Evolutionary conservation across 371 early-diverging fungal genomes (phyloP), one percentile per base, ranked within the genome.

Genomic region (Syncephalis plumigaleata): DNA sequence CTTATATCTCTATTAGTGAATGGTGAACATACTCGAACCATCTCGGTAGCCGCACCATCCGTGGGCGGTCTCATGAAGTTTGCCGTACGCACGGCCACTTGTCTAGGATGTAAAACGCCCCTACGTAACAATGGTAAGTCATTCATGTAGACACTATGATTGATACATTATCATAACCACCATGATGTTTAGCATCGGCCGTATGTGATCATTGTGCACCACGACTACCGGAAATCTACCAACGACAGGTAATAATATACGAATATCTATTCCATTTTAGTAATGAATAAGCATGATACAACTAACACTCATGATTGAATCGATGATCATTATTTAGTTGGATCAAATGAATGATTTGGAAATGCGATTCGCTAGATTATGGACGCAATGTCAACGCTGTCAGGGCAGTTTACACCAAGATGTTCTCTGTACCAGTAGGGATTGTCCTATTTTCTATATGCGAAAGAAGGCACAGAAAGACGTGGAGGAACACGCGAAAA

Each of bases 401-500:
- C 97, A 98, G 65, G 95, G 98, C 24, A 84, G 87, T 49, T 57
- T 98, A 45, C 90, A 93, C 61, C 91, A 90, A 55, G 97, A 98
- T 49, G 95, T 99, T 5, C 69, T 98, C 47, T 99, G 99, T 70
- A 84, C 89, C 4, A 91, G 89, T 58, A 85, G 84, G 63, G 99
- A 98, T 64, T 96, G 99, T 62, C 93, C 98, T 3, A 98, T 99
- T 42, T 99, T 97, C 58, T 99, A 98, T 63, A 98, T 97, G 94
- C 80, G 99, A 54, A 96, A 87, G 57, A 97, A 97, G 65, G 91
- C 84, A 2, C 94, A 89, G 52, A 98, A 95, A 61, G 98, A 98
- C 55, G 70, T 92, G 55, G 68, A 77, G 38, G 90, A n/a, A 22
- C 72, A 85, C 4, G 46, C 69, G 0, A 59, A 68, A 9, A 62